Evolutionary conservation across 225 moss, liverwort and hornwort species (phyloP), one percentile per base, ranked within the genome.

Genomic region (Anthoceros angustus): DNA sequence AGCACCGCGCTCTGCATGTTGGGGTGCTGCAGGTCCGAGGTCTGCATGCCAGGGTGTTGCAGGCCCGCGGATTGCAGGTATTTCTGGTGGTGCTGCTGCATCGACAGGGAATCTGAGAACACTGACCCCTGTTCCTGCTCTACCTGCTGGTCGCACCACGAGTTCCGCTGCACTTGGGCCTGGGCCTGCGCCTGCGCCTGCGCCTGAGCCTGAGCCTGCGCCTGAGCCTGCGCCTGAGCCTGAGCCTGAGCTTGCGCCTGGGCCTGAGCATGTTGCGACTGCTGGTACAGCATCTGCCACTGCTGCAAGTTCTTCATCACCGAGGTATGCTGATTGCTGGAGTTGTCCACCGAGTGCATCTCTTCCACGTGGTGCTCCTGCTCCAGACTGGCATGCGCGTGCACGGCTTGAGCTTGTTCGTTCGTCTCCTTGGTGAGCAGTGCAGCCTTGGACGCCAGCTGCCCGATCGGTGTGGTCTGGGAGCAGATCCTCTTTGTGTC

Each of bases 251-350:
- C 77, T 32, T 64, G 72, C 55, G 42, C 84, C 25, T 61, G 80
- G 41, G 75, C 80, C 66, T 68, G 77, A 40, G 85, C 78, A 15
- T 85, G 82, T 16, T 81, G 45, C 42, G 81, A 84, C 41, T 85
- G 85, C 65, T 86, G 88, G 74, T 98, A 98, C 20, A 98, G 71
- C 81, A 98, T 86, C 69, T 98, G 95, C 95, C 91, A 98, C 18
- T 98, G 88, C 66, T 92, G 92, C 23, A 95, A 77, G 40, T 91
- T 80, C 70, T 92, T 85, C 9, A 85, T 80, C 15, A 86, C 63
- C 77, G 81, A 41, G 38, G 80, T 82, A 42, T 86, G 86, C 76
- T 83, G 72, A 38, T 88, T 80, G 70, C 79, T 86, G 23, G 86
- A 83, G 72, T 91, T 86, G 49, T 88, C 86, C 2, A 87, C 88